Base-by-base conservation (phyloP, 257 asterid genomes). In the Solanum bulbocastanum region DNA sequence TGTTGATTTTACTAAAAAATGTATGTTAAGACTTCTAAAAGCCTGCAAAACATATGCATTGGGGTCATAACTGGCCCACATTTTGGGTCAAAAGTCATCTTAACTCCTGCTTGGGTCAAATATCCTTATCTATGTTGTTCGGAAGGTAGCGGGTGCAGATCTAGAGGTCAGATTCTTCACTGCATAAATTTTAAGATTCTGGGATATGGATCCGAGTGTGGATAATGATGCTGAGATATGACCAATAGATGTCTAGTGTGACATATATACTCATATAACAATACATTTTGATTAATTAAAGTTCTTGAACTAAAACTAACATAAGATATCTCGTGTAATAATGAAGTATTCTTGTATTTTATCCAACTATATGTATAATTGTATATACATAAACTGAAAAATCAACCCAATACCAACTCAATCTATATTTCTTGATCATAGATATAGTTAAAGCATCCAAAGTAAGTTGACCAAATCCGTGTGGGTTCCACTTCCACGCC, bases 81-180 rank as follows among this genome's bases (percentile, higher is more conserved):
- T 40, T 75, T 75, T 75, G 83, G 20, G 83, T 75, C 83, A 37
- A 75, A 75, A 37, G 33, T 75, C 56, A 75, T 75, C 33, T 22
- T 75, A 23, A 33, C 33, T 42, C 33, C 0, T 75, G 83, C 83
- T 75, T 75, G 6, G 1, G 2, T 56, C 52, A 75, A 75, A 37
- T 35, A 0, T 9, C 44, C 46, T 20, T 35, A 20, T 20, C 30
- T 73, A 9, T 20, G 46, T 10, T 35, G 15, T 46, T 73, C 23
- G 30, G 81, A 73, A 73, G 46, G 27, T 73, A 73, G 35, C 15
- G 1, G 27, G 1, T 73, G 81, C 46, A 73, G 37, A 30, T 73
- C 46, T 20, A 73, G 30, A 35, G 14, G 25, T 32, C 78, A 15
- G 0, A 8, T 71, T 32, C n/a, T 27, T 66, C 22, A 69, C 8